phyloP scores from a whole-genome alignment of 2,329 filamentous ascomycete genomes.

The Beauveria brongniartii region DNA sequence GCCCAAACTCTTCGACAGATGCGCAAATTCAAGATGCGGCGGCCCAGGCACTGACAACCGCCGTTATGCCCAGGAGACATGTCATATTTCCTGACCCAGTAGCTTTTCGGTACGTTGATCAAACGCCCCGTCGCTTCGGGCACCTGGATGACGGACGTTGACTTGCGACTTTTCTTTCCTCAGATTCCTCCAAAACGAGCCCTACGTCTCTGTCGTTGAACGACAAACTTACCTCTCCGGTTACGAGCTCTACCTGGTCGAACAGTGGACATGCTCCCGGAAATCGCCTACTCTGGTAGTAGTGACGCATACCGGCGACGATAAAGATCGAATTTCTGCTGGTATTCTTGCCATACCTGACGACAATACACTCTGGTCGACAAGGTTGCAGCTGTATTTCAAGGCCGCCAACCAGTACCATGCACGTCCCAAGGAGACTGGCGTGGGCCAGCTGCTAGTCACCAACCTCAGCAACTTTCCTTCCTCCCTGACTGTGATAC shows the following conservation, averaged over 20 bases:
- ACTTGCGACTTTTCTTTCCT: not conserved
- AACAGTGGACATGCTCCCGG: conserved; percentile 95
- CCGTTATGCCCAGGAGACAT: conserved; percentile 30
- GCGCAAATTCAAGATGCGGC: conserved; percentile 14
- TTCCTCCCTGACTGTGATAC: conserved; percentile 84
- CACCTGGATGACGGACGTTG: no score
- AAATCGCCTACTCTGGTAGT: conserved; percentile 86
- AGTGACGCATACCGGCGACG: conserved; percentile 85
- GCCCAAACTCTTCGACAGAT: conserved; percentile 15
- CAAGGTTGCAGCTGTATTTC: conserved; percentile 73
- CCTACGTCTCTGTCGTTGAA: conserved; percentile 65
- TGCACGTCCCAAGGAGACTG: conserved; percentile 73
- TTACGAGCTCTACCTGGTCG: conserved; percentile 89
- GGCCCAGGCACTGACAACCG: conserved; percentile 14
- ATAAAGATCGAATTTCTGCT: conserved; percentile 67
- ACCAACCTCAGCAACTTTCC: conserved; percentile 91
- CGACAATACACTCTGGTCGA: conserved; percentile 73
- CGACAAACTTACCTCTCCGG: conserved; percentile 63
- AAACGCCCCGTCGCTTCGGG: not conserved
- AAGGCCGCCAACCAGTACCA: conserved; percentile 78
- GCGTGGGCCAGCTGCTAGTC: conserved; percentile 79
- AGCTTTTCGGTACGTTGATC: conserved; percentile 38
- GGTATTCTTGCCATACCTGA: conserved; percentile 75
- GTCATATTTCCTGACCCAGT: conserved; percentile 53
- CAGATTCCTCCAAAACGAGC: conserved; percentile 79